Conservation (phyloP, 176 grass and related monocot genomes). For the Hsuehochloa calcarea region DNA sequence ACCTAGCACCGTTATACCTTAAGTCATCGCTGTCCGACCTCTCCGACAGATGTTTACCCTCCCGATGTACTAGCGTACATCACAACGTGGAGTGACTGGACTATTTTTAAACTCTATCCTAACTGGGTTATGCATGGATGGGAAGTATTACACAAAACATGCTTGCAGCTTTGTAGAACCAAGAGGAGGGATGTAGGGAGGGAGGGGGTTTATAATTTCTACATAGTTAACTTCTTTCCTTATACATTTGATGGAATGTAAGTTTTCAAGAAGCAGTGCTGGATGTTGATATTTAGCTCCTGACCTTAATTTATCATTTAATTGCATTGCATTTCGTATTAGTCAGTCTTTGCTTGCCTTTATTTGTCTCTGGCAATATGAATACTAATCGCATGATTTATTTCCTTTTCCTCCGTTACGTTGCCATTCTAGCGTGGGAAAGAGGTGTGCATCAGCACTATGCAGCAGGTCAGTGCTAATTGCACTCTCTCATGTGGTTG, state of each 20-base stretch:
- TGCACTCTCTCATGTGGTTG: conserved; percentile 18
- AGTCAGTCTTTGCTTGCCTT: conserved; percentile 19
- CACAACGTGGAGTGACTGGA: background rate
- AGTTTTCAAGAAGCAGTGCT: background rate
- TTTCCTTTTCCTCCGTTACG: conserved; percentile 39
- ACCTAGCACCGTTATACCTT: too few species aligned
- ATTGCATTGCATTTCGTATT: background rate
- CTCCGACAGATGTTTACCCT: too few species aligned
- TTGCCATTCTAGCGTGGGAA: conserved; percentile 64
- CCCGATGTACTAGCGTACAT: too few species aligned
- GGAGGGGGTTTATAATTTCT: background rate
- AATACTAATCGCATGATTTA: conserved; percentile 13
- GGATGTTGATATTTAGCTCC: conserved; percentile 22
- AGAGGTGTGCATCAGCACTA: conserved; percentile 73
- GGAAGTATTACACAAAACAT: background rate
- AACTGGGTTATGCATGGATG: background rate
- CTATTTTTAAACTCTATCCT: background rate
- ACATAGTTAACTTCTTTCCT: background rate
- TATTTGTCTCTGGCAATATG: conserved; percentile 18
- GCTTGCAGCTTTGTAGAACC: background rate
- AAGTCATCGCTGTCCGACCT: too few species aligned
- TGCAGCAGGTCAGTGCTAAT: conserved; percentile 68
- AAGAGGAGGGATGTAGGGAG: background rate
- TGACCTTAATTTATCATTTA: background rate
- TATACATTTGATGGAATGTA: background rate